These are phyloP conservation scores for Cyberlindnera maclurae DNA, from an alignment of 805 yeast genomes.

Conservation along the genomic window DNA sequence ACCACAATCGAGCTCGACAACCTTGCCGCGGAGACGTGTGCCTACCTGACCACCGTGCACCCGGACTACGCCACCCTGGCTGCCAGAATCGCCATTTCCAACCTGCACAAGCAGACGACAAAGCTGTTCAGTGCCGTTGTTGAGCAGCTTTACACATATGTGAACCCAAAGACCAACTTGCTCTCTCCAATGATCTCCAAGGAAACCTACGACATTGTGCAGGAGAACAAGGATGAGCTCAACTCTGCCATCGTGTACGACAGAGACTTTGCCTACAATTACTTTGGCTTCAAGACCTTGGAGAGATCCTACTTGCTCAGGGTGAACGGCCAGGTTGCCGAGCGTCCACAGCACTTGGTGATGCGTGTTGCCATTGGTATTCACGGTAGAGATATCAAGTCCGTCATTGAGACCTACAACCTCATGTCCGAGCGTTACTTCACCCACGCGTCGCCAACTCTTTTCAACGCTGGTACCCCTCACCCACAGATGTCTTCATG, in stretches of 20 bases:
- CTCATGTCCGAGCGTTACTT: conserved; percentile 82
- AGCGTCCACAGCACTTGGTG: conserved; percentile 86
- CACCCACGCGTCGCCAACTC: conserved; percentile 93
- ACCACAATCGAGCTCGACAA: conserved; percentile 83
- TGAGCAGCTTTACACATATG: conserved; percentile 63
- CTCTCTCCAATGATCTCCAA: conserved; percentile 58
- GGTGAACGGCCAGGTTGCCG: conserved; percentile 60
- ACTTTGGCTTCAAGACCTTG: conserved; percentile 88
- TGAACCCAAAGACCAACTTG: conserved; percentile 71
- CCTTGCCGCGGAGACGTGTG: conserved; percentile 93
- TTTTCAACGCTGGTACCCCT: conserved; percentile 90
- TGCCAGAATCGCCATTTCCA: conserved; percentile 92
- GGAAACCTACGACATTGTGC: conserved; percentile 55
- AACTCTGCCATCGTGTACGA: conserved; percentile 68
- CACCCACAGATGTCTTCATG: conserved; percentile 85
- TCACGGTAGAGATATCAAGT: conserved; percentile 60
- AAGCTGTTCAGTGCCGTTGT: conserved; percentile 77
- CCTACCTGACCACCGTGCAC: conserved; percentile 93
- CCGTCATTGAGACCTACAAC: conserved; percentile 75
- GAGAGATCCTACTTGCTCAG: conserved; percentile 78
- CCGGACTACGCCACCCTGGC: conserved; percentile 97
- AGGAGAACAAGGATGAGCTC: conserved; percentile 55
- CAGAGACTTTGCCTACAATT: conserved; percentile 73
- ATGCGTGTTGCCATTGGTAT: conserved; percentile 92
- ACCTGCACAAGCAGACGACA: conserved; percentile 90